These are phyloP conservation scores for Litsea cubeba DNA, from an alignment of 164 flowering plant genomes.

Conservation along the genomic window DNA sequence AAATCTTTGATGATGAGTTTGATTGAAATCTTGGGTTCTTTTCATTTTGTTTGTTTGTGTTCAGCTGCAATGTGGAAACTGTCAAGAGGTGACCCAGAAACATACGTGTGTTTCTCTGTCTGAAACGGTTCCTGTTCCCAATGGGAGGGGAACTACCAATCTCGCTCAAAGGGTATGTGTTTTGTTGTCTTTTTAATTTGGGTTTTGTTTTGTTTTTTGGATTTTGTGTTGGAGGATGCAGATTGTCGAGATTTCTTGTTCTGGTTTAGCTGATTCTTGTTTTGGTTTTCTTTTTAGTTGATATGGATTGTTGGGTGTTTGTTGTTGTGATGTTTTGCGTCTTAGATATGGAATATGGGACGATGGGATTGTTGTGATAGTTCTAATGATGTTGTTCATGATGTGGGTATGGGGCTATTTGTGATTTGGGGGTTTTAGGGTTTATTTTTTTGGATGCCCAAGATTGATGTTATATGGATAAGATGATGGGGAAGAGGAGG, in stretches of 20 bases:
- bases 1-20: background rate
- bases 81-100: slow-evolving; percentile 76
- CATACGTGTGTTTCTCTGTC: slow-evolving; percentile 56
- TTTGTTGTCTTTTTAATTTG: background rate
- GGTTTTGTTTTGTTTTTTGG: background rate
- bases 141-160: slow-evolving; percentile 46
- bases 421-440: no score
- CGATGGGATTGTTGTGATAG: no score
- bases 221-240: background rate
- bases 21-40: background rate
- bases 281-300: background rate
- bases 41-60: background rate
- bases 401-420: no score
- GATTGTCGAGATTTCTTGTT: background rate
- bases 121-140: slow-evolving; percentile 55
- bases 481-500: no score
- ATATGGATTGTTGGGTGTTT: no score
- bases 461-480: no score
- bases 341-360: no score
- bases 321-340: no score
- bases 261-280: background rate
- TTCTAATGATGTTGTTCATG: no score
- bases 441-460: no score
- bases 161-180: slow-evolving; percentile 64
- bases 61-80: slow-evolving; percentile 73